Conservation (phyloP, 1,284 basidiomycete species). For the Veloboletus limbatus region DNA sequence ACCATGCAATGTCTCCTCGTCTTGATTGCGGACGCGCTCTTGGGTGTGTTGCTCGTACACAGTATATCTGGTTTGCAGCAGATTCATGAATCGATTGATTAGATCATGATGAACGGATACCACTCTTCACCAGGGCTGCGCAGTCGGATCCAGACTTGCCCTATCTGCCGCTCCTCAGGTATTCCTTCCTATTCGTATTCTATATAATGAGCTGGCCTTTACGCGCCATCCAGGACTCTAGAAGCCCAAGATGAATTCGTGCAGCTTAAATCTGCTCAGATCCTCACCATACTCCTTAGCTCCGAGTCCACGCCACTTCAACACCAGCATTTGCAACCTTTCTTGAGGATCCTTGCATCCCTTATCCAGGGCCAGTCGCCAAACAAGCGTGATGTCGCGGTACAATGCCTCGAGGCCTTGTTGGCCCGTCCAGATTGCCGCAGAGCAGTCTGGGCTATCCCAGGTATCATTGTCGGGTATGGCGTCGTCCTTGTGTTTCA, state of each 20-base stretch:
- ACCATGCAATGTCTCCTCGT: constrained; percentile 94
- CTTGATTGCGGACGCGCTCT: constrained; percentile 86
- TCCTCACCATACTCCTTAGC: constrained; percentile 83
- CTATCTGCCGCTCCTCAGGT: constrained; percentile 83
- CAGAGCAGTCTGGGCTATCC: constrained; percentile 66
- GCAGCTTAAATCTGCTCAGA: constrained; percentile 85
- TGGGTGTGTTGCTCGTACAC: constrained; percentile 49
- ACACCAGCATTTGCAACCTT: constrained; percentile 59
- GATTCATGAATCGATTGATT: neutral
- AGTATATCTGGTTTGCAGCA: neutral
- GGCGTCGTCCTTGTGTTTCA: constrained; percentile 7
- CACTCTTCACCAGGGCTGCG: constrained; percentile 62
- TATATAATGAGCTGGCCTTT: neutral
- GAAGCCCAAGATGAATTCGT: constrained; percentile 92
- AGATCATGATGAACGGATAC: constrained; percentile 80
- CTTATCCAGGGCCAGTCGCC: constrained; percentile 61
- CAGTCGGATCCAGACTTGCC: constrained; percentile 77
- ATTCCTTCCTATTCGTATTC: neutral
- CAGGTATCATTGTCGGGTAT: constrained; percentile 67
- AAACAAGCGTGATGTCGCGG: constrained; percentile 84
- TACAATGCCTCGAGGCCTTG: constrained; percentile 88
- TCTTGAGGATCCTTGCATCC: constrained; percentile 62
- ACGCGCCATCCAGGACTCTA: constrained; percentile 53
- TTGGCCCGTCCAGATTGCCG: constrained; percentile 80
- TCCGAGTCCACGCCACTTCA: constrained; percentile 54